These are phyloP conservation scores for Eimeria maxima DNA, from an alignment of 169 alveolate genomes.

Conservation along the genomic window DNA sequence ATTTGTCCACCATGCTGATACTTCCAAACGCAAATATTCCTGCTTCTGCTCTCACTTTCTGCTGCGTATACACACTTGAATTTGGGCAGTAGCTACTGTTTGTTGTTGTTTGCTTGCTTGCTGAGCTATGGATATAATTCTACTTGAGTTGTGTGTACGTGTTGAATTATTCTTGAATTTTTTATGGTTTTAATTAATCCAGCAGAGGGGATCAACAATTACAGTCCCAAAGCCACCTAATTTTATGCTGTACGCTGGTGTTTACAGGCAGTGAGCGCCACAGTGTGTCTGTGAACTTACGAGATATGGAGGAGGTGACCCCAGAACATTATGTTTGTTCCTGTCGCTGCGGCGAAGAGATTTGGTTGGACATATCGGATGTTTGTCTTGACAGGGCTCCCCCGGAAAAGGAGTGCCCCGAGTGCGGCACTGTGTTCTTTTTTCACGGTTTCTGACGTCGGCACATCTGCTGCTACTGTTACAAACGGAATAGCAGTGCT, in stretches of 20 bases:
- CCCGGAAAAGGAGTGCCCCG: neutral
- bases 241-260: neutral
- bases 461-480: neutral
- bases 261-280: neutral
- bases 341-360: conserved; percentile 75
- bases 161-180: too few species aligned
- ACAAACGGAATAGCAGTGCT: too few species aligned
- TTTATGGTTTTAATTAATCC: too few species aligned
- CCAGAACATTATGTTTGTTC: neutral
- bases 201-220: neutral
- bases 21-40: too few species aligned
- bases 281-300: neutral
- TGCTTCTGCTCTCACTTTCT: too few species aligned
- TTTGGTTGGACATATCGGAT: neutral
- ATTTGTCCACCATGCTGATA: too few species aligned
- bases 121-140: too few species aligned
- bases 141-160: too few species aligned
- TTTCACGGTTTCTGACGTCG: neutral
- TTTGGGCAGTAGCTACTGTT: too few species aligned
- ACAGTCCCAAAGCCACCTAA: neutral
- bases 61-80: too few species aligned
- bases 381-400: neutral
- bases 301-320: conserved; percentile 13
- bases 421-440: neutral
- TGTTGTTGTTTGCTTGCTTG: too few species aligned